These are phyloP conservation scores for Pseudogymnoascus sp. DNA, from an alignment of 2,329 filamentous ascomycete species.

Conservation along the genomic window DNA sequence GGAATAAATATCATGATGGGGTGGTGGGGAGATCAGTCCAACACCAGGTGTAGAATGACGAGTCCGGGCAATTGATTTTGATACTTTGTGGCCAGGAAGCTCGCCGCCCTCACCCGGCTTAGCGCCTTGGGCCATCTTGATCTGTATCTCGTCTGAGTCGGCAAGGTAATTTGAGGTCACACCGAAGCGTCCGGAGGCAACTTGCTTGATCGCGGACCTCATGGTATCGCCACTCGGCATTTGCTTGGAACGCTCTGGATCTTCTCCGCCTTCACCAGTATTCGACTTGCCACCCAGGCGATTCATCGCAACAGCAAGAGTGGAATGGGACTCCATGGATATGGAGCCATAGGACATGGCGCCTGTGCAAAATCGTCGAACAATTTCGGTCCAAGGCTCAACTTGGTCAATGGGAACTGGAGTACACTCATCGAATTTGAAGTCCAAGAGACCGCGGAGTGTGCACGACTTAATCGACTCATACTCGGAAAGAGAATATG, in stretches of 20 bases:
- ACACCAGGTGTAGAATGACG: conserved; percentile 95
- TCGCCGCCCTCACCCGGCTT: conserved; percentile 98
- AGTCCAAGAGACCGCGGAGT: conserved; percentile 86
- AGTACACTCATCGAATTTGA: conserved; percentile 80
- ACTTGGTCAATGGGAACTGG: conserved; percentile 93
- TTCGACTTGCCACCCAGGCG: conserved; percentile 93
- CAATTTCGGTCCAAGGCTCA: conserved; percentile 96
- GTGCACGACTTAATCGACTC: conserved; percentile 97
- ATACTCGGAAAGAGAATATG: conserved; percentile 86
- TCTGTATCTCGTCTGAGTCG: conserved; percentile 92
- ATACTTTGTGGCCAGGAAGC: conserved; percentile 93
- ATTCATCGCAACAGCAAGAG: conserved; percentile 93
- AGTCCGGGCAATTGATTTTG: conserved; percentile 84
- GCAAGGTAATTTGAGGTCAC: conserved; percentile 92
- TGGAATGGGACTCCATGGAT: conserved; percentile 97
- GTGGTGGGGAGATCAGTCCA: conserved; percentile 89
- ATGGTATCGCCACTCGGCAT: conserved; percentile 92
- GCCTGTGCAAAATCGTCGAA: conserved; percentile 90
- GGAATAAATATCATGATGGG: conserved; percentile 97
- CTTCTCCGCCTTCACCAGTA: conserved; percentile 94
- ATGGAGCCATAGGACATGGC: conserved; percentile 99
- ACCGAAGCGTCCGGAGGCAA: conserved; percentile 91
- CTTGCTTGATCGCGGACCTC: conserved; percentile 95
- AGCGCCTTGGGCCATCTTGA: conserved; percentile 98
- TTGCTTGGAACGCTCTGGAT: conserved; percentile 78